These are phyloP conservation scores for Annulohypoxylon bovei DNA, from an alignment of 495 filamentous ascomycete species.

Conservation along the genomic window DNA sequence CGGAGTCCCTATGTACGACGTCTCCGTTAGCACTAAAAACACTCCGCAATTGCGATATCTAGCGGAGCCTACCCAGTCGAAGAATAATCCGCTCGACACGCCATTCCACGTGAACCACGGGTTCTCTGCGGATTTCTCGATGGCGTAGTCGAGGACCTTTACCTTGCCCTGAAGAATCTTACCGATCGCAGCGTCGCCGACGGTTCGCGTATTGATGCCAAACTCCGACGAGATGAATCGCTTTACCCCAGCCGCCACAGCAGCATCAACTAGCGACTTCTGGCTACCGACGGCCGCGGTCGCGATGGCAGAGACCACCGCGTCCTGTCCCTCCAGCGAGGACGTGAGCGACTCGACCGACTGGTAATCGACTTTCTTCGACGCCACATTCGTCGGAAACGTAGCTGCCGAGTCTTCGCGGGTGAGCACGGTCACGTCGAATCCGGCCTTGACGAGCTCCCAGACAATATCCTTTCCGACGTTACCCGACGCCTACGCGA, in stretches of 20 bases:
- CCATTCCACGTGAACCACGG: slow-evolving; percentile 61
- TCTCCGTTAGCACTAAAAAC: neutral
- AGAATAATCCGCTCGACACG: slow-evolving; percentile 61
- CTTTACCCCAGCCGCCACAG: slow-evolving; percentile 65
- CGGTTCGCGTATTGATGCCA: slow-evolving; percentile 60
- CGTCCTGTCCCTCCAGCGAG: slow-evolving; percentile 65
- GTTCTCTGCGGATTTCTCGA: slow-evolving; percentile 51
- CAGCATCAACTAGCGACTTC: slow-evolving; percentile 66
- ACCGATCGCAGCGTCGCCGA: slow-evolving; percentile 46
- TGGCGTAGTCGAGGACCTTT: slow-evolving; percentile 58
- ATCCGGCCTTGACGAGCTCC: slow-evolving; percentile 62
- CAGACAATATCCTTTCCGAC: slow-evolving; percentile 67
- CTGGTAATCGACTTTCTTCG: slow-evolving; percentile 63
- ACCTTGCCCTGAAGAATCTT: slow-evolving; percentile 62
- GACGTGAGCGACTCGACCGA: slow-evolving; percentile 61
- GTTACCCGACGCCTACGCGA: slow-evolving; percentile 63
- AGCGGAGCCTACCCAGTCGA: slow-evolving; percentile 56
- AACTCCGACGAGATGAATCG: slow-evolving; percentile 74
- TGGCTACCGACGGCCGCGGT: slow-evolving; percentile 52
- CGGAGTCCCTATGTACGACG: slow-evolving; percentile 54
- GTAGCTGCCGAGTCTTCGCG: slow-evolving; percentile 56
- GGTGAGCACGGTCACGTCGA: slow-evolving; percentile 68
- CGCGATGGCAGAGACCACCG: slow-evolving; percentile 64
- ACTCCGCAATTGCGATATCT: neutral
- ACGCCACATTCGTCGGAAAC: slow-evolving; percentile 49